Evolutionary conservation across 1,284 basidiomycete genomes (phyloP).

Genomic region (Moesziomyces antarcticus): DNA sequence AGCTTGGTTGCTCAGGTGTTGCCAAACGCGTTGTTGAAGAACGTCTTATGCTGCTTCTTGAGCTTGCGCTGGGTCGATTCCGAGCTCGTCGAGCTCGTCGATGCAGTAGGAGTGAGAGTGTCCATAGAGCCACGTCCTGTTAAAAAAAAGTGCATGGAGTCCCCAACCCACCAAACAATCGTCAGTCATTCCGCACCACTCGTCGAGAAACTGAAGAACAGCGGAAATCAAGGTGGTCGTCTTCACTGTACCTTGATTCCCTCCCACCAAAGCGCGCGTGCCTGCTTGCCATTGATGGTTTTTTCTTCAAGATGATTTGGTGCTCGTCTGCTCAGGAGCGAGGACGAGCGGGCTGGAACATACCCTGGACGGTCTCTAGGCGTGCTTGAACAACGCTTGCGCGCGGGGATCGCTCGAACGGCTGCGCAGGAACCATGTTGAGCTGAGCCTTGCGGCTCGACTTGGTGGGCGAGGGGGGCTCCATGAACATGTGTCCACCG

Average conservation of each 20-base stretch:
- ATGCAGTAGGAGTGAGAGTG: conserved; percentile 12
- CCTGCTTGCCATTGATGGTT: background rate
- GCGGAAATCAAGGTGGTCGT: too few species aligned
- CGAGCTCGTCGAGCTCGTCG: background rate
- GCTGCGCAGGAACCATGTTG: conserved; percentile 25
- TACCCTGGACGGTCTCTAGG: conserved; percentile 18
- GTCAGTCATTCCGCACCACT: too few species aligned
- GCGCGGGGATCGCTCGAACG: conserved; percentile 1
- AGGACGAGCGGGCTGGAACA: conserved; percentile 16
- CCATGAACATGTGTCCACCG: conserved; percentile 15
- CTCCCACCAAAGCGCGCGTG: background rate
- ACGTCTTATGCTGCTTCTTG: conserved; percentile 28
- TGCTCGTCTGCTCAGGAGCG: conserved; percentile 2
- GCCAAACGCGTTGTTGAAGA: conserved; percentile 39
- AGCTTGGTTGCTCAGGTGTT: conserved; percentile 8
- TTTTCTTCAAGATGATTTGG: background rate
- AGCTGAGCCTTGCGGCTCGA: background rate
- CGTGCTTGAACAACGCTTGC: conserved; percentile 11
- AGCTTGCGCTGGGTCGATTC: conserved; percentile 13
- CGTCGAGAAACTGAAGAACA: too few species aligned
- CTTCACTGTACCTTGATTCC: conserved; percentile 13
- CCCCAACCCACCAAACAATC: background rate
- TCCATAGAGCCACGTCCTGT: conserved; percentile 5
- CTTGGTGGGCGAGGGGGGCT: conserved; percentile 8
- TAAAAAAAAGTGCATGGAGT: conserved; percentile 5